Evolutionary conservation across 208 protist species (phyloP).

Genomic region (Leishmania martiniquensis): DNA sequence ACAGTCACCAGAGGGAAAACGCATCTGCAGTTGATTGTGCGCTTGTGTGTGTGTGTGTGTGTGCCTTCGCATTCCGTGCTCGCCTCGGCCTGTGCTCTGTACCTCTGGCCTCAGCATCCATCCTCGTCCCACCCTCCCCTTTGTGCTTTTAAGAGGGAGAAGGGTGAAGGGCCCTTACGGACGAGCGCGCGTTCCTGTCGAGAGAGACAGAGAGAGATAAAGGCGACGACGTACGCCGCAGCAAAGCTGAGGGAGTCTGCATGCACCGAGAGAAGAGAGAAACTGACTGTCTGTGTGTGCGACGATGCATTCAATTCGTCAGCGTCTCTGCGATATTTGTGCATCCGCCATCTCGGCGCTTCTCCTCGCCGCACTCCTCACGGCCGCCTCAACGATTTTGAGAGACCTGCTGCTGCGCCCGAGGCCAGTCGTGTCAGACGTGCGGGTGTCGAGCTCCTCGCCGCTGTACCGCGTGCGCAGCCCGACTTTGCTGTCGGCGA

Average conservation of each 20-base stretch:
- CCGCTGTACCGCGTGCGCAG: constrained; percentile 29
- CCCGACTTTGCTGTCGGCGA: constrained; percentile 20
- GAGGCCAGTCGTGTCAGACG: constrained; percentile 25
- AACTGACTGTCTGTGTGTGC: no score
- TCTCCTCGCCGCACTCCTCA: constrained; percentile 35
- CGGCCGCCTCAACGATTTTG: constrained; percentile 43
- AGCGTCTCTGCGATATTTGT: constrained; percentile 47
- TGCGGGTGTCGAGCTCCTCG: constrained; percentile 36
- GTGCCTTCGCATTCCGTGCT: no score
- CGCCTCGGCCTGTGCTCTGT: neutral
- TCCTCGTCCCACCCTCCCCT: neutral
- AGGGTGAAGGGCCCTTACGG: neutral
- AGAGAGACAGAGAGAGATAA: no score
- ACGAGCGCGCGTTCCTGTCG: no score
- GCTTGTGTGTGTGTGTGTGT: neutral
- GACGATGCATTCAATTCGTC: constrained; percentile 49
- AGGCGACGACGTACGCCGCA: no score
- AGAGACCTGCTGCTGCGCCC: constrained; percentile 26
- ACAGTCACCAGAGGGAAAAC: no score
- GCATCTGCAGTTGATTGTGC: no score
- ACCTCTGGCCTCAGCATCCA: neutral
- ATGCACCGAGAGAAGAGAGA: no score
- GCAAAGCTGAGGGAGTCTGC: no score
- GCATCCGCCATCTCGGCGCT: constrained; percentile 35
- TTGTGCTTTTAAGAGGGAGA: neutral